These are phyloP conservation scores for Kwoniella mangroviensis DNA, from an alignment of 768 basidiomycete species.

Conservation along the genomic window DNA sequence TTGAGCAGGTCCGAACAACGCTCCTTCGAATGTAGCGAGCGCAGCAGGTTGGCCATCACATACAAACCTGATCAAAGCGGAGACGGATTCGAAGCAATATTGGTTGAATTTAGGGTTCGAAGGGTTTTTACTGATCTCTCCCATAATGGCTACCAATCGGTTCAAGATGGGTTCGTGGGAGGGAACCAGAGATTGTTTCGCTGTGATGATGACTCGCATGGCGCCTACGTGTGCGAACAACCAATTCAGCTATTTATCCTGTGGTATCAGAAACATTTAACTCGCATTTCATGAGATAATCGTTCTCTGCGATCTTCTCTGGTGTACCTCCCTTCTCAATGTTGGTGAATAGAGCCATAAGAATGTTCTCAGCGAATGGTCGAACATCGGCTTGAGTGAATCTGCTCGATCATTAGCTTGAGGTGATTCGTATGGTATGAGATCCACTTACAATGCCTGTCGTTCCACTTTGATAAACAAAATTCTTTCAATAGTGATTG, in stretches of 20 bases:
- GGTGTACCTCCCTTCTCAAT: conserved; percentile 79
- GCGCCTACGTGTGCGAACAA: conserved; percentile 64
- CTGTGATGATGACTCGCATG: conserved; percentile 91
- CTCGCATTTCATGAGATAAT: conserved; percentile 96
- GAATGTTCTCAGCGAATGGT: conserved; percentile 74
- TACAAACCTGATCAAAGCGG: conserved; percentile 92
- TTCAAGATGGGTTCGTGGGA: conserved; percentile 69
- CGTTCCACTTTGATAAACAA: conserved; percentile 83
- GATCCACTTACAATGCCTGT: conserved; percentile 70
- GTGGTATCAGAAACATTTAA: conserved; percentile 3
- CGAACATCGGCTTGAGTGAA: conserved; percentile 87
- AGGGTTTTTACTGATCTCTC: conserved; percentile 89
- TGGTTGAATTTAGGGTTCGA: conserved; percentile 98
- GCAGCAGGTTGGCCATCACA: conserved; percentile 72
- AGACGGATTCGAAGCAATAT: conserved; percentile 93
- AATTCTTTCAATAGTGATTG: conserved; percentile 95
- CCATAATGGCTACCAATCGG: conserved; percentile 80
- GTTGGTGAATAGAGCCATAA: conserved; percentile 70
- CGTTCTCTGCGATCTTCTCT: conserved; percentile 94
- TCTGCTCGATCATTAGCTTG: conserved; percentile 59
- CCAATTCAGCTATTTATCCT: background rate
- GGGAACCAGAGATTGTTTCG: conserved; percentile 75
- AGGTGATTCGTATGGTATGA: background rate
- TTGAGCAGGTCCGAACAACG: conserved; percentile 84
- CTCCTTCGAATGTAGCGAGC: conserved; percentile 74